Base-by-base conservation (phyloP, 345 rosid species). In the Hibiscus trionum region DNA sequence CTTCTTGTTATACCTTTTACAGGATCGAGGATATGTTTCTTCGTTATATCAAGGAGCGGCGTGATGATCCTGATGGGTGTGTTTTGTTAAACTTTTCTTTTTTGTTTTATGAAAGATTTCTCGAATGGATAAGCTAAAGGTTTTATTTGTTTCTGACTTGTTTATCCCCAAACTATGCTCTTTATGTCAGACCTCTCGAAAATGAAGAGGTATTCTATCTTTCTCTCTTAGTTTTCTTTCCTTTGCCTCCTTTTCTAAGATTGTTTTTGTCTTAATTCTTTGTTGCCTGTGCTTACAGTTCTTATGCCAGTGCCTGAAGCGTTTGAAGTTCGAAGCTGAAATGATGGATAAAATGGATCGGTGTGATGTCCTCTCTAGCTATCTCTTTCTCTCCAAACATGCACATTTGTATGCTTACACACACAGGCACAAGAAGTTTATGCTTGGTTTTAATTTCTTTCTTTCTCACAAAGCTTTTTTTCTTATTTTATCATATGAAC, bases 1-100 rank as follows among this genome's bases (percentile, higher is more conserved):
- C 7, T 47, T 17, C 17, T 70, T 59, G 3, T 8, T 49, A 12
- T 52, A 56, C 15, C 57, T 79, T 70, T 31, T 53, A 4, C 24
- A 80, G 82, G 63, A 4, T 80, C 2, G 80, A 83, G 71, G 78
- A 83, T 78, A 56, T 78, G 21, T 75, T 83, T 71, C 77, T 80
- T 29, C 76, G 76, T 3, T 78, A 66, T 63, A 62, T 80, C 4
- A 62, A 70, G 0, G 66, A 66, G 0, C 66, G 24, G 7, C 16
- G 33, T 8, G 44, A 65, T 63, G 61, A 27, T 26, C 33, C n/a
- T 33, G 37, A 16, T 44, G 77, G 66, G 78, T 75, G 59, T 62
- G 76, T 31, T 72, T 71, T 19, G 11, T 7, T 59, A 31, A 4
- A 35, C 69, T 49, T 24, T 1, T 11, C 61, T 61, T 12, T 63